A percentile compares a stretch with the other conserved stretches of the same genome.
Conservation (phyloP, 2,329 filamentous ascomycete species). For the Epichloe baconii region DNA sequence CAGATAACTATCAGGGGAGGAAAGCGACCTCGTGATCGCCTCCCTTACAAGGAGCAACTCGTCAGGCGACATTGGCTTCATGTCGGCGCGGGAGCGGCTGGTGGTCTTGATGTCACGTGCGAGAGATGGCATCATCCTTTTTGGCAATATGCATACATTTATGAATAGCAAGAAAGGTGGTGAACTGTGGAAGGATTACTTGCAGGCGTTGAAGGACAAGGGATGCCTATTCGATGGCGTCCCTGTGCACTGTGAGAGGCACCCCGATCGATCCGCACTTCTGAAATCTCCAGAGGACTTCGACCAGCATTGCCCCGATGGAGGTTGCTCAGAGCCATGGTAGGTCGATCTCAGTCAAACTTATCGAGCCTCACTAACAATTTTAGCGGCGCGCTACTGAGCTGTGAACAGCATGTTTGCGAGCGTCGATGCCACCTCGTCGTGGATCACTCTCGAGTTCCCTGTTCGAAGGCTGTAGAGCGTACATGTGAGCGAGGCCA, state of each 20-base stretch:
- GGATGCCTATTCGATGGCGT: conserved; percentile 46
- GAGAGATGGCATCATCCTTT: conserved; percentile 46
- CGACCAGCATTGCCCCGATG: conserved; percentile 49
- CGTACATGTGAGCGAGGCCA: conserved; percentile 32
- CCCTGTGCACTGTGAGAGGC: conserved; percentile 45
- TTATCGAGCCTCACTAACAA: no score
- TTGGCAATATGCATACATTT: conserved; percentile 59
- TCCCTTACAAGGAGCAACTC: conserved; percentile 56
- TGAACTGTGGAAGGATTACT: conserved; percentile 15
- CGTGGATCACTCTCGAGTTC: conserved; percentile 38
- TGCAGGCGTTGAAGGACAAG: conserved; percentile 29
- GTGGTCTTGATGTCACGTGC: conserved; percentile 61
- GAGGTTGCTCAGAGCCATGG: conserved; percentile 44
- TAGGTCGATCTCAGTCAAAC: no score
- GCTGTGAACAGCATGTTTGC: conserved; percentile 48
- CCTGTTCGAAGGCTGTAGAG: conserved; percentile 24
- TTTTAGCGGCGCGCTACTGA: conserved; percentile 37
- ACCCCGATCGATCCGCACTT: conserved; percentile 34
- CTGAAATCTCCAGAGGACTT: conserved; percentile 44
- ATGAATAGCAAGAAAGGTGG: conserved; percentile 16
- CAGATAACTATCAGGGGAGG: conserved; percentile 73
- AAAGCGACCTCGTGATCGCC: conserved; percentile 57
- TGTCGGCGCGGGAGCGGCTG: conserved; percentile 49
- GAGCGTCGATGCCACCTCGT: conserved; percentile 48
- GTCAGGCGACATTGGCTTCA: conserved; percentile 55